Conservation (phyloP, 2,329 filamentous ascomycete genomes). For the Polychaeton citri region DNA sequence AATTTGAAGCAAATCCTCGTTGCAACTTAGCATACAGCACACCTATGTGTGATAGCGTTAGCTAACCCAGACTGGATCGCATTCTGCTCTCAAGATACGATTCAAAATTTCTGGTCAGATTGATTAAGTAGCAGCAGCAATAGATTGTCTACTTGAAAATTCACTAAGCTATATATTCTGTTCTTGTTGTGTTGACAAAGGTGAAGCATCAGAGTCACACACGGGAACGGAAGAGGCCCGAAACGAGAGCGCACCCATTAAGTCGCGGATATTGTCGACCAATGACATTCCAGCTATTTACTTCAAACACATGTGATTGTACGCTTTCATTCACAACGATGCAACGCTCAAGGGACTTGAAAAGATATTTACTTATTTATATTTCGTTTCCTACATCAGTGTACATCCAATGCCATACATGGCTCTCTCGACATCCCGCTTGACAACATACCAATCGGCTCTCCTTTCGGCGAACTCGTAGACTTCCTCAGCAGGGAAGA, state of each 20-base stretch:
- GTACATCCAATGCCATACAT: slow-evolving; percentile 92
- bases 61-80: too few relatives aligned
- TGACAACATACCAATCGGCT: slow-evolving; percentile 90
- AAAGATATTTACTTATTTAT: background rate
- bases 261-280: background rate
- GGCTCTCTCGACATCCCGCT: slow-evolving; percentile 76
- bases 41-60: too few relatives aligned
- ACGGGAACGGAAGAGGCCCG: background rate
- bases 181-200: too few relatives aligned
- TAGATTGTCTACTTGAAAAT: too few relatives aligned
- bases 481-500: slow-evolving; percentile 91
- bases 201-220: too few relatives aligned
- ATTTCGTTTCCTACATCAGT: slow-evolving; percentile 50
- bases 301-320: too few relatives aligned
- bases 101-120: too few relatives aligned
- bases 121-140: too few relatives aligned
- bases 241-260: background rate
- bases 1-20: too few relatives aligned
- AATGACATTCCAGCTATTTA: background rate
- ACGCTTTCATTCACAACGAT: background rate
- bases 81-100: too few relatives aligned
- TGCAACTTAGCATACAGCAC: too few relatives aligned
- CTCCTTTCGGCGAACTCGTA: slow-evolving; percentile 91
- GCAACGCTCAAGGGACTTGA: background rate
- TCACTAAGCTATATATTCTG: too few relatives aligned